Evolutionary conservation across 108 stramenopile genomes (phyloP).

Genomic region (Cyclotella sp.): DNA sequence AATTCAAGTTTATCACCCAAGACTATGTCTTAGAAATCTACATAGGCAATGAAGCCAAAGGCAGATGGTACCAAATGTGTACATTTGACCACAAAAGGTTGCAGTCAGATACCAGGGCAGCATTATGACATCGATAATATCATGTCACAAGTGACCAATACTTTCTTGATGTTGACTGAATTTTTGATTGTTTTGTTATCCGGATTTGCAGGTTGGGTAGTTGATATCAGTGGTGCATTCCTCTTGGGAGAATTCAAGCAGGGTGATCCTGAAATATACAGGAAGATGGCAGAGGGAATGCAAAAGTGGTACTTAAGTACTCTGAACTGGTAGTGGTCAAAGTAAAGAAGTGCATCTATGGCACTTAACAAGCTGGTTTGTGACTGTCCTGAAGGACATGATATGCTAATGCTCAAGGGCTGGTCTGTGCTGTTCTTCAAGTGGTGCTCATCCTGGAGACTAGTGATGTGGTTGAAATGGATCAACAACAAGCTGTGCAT

Average conservation of each 20-base stretch:
- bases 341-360: no score
- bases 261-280: slow-evolving; percentile 11
- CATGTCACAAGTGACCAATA: slow-evolving; percentile 26
- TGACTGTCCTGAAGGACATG: slow-evolving; percentile 1
- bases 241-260: no score
- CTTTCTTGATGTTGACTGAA: slow-evolving; percentile 17
- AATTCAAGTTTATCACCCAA: no score
- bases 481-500: no score
- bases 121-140: slow-evolving; percentile 13
- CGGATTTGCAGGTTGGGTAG: background rate
- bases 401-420: background rate
- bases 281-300: slow-evolving; percentile 1
- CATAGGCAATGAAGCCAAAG: no score
- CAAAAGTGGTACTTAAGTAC: background rate
- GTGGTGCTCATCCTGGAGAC: background rate
- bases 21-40: background rate
- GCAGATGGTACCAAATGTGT: no score
- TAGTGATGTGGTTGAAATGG: background rate
- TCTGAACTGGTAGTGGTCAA: background rate
- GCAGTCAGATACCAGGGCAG: no score
- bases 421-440: background rate
- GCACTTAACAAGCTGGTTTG: background rate
- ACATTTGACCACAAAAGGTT: no score
- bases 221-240: background rate
- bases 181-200: background rate